Evolutionary conservation across 805 yeast species (phyloP), one percentile per base, ranked within the genome.

Genomic region (Candida montana): DNA sequence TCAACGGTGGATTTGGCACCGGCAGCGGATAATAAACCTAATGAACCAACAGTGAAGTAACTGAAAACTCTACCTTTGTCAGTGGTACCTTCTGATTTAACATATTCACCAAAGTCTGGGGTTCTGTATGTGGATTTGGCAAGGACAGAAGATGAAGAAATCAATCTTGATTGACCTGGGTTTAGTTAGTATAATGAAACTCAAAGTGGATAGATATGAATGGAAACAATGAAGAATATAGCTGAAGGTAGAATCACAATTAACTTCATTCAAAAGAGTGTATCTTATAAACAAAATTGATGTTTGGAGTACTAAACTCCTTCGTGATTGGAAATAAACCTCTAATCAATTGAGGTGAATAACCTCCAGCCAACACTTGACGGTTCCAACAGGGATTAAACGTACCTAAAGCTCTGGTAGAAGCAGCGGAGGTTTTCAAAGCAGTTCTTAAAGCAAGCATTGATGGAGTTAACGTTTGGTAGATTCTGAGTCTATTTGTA

Each of bases 1-100:
- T 91, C 95, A 40, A 90, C 97, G 37, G 97, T 89, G 39, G 95
- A 85, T 69, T 90, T 87, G 62, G 96, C 97, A 61, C 95, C 95
- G 42, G 90, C 96, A 40, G 97, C 95, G 33, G 87, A 73, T 55
- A 90, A 71, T 56, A 89, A 68, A 64, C 97, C 98, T 65, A 88
- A 74, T 34, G 97, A 81, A 55, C 99, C 99, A 54, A 93, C 91
- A 90, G 95, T 89, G 75, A 95, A 91, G 76, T 93, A 93, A 50
- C 95, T 77, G 72, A 83, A 83, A 67, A 83, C 88, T 67, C 96
- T 86, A 57, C 81, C 71, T 61, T 79, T 77, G 61, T 86, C 95
- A 56, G 80, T 71, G 64, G 84, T 77, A 53, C 75, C 73, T 58
- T 76, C 67, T 51, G 76, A 76, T 74, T 83, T 84, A 58, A 89